Base-by-base conservation (phyloP, 495 filamentous ascomycete species). In the Neohortaea acidophila region DNA sequence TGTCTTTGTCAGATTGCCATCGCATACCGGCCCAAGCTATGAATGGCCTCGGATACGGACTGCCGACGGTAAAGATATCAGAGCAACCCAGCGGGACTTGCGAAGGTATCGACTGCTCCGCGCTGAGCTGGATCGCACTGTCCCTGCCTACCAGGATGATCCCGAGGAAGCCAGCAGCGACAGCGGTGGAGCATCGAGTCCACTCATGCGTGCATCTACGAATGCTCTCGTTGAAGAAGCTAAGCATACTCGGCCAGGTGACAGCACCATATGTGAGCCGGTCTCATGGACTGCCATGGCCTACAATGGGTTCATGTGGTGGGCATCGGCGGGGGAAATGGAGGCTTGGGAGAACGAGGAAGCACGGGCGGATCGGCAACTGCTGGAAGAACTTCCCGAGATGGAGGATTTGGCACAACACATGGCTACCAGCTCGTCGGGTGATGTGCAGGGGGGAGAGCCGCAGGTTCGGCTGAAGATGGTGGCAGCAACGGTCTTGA, bases 241-340 rank as follows among this genome's bases (percentile, higher is more conserved):
- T n/a, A 26, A 26, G 5, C 21, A 14, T 13, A 37, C 4, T 20
- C 20, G 26, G 21, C 9, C 51, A 58, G 38, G 21, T 51, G 44
- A 51, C 33, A 35, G 53, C 45, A 49, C 64, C 60, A 65, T 84
- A 18, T 69, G 81, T 30, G 85, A 94, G 48, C 77, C 83, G 0
- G 63, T 75, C 25, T 81, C 77, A n/a, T 96, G 87, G 89, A 66
- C 83, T 0, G 81, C 82, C 5, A 69, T 93, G 10, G 86, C 86
- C 7, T 96, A 94, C 53, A 73, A 70, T 19, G 78, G 80, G 3
- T 94, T 94, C 64, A 86, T 94, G 62, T 97, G 87, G 87, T 97
- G 89, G 89, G 89, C 89, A 0, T 86, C 83, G 1, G 89, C 89
- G 0, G 89, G 89, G 33, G 89, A 96, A 58, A 74, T 81, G 55